phyloP scores from a whole-genome alignment of 2,329 filamentous ascomycete genomes.

The Diaporthe ampelina region DNA sequence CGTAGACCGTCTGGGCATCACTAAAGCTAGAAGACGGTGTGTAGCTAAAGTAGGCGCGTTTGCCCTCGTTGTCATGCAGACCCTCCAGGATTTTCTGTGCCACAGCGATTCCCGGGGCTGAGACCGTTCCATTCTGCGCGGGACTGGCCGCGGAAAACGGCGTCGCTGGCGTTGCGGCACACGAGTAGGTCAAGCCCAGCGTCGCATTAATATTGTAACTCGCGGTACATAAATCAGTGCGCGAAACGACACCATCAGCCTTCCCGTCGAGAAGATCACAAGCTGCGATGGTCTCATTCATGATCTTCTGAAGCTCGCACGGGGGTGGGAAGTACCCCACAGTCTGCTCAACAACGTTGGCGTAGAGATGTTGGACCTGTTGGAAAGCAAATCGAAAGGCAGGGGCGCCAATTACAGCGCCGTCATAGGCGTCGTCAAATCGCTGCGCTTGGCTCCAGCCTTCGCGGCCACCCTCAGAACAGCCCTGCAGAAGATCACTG shows the following conservation, averaged over 20 bases:
- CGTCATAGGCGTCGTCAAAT: conserved; percentile 58
- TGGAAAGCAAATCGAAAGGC: conserved; percentile 60
- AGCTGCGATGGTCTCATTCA: conserved; percentile 34
- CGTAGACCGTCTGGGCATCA: conserved; percentile 51
- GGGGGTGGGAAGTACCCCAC: conserved; percentile 58
- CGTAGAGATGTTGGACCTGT: conserved; percentile 44
- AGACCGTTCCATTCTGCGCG: conserved; percentile 40
- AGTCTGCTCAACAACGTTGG: conserved; percentile 55
- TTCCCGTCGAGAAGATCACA: conserved; percentile 35
- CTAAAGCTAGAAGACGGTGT: conserved; percentile 50
- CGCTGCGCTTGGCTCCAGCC: conserved; percentile 61
- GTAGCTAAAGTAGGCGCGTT: conserved; percentile 52
- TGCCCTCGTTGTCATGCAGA: conserved; percentile 52
- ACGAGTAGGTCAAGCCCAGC: conserved; percentile 57
- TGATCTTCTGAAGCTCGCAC: conserved; percentile 46
- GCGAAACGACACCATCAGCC: conserved; percentile 40
- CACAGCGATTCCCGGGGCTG: conserved; percentile 42
- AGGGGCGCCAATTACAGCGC: conserved; percentile 60
- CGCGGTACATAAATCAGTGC: conserved; percentile 54
- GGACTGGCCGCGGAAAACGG: conserved; percentile 39
- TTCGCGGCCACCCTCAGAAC: conserved; percentile 63
- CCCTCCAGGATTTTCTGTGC: conserved; percentile 52
- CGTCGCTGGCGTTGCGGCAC: conserved; percentile 13
- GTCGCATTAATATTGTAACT: conserved; percentile 59
- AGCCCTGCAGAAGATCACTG: conserved; percentile 50